Conservation (phyloP, 139 green algal species). For the Chlamydomonas schloesseri region DNA sequence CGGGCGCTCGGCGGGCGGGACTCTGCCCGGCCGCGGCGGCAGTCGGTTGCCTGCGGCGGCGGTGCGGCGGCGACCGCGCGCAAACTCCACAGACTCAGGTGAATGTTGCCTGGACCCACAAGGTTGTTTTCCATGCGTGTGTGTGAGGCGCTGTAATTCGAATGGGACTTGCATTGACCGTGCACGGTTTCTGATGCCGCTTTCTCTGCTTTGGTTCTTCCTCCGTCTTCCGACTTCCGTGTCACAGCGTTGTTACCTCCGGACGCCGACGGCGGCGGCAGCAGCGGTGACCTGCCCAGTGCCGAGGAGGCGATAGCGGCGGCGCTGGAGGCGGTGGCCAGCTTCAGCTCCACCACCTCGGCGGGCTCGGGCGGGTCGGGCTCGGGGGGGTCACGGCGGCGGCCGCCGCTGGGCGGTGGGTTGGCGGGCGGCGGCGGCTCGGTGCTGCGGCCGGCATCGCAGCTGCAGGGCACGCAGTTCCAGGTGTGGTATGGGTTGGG, state of each 20-base stretch:
- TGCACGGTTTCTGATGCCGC: no score
- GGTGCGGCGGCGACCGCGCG: not conserved
- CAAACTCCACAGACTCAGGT: slow-evolving; percentile 5
- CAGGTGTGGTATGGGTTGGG: not conserved
- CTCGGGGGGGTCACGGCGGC: not conserved
- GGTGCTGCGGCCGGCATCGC: not conserved
- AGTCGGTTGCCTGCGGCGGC: not conserved
- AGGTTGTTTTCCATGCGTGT: no score
- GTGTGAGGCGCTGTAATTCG: no score
- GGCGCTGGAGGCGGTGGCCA: slow-evolving; percentile 1
- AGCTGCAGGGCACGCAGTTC: slow-evolving; percentile 40
- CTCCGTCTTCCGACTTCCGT: no score
- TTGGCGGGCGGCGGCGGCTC: no score
- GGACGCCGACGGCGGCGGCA: no score
- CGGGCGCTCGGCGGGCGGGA: not conserved
- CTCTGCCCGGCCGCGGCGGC: not conserved
- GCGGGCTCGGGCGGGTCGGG: not conserved
- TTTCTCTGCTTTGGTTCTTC: no score
- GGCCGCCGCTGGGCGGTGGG: slow-evolving; percentile 5
- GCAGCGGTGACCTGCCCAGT: not conserved
- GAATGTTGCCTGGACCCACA: no score
- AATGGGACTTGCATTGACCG: no score
- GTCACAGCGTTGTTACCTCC: no score
- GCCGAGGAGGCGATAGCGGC: not conserved
- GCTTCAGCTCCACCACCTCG: not conserved